phyloP scores from a whole-genome alignment of 2,329 filamentous ascomycete genomes.

The Fusarium torreyae region DNA sequence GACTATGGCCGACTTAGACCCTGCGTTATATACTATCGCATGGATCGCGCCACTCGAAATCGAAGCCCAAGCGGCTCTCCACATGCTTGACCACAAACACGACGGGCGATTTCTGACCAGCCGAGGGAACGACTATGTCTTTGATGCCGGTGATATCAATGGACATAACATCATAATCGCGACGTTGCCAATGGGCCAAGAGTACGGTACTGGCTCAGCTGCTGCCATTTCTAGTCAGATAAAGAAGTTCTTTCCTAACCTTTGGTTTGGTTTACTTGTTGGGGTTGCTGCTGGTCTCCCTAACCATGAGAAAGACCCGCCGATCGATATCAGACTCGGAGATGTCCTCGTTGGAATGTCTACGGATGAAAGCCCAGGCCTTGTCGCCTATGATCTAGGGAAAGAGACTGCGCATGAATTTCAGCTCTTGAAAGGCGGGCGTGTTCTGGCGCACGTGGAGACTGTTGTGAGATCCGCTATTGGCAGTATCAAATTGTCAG shows the following conservation, averaged over 20 bases:
- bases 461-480: constrained; percentile 55
- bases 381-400: constrained; percentile 55
- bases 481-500: constrained; percentile 50
- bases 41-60: constrained; percentile 58
- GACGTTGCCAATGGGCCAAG: constrained; percentile 52
- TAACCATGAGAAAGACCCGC: constrained; percentile 41
- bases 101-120: constrained; percentile 50
- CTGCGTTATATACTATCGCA: constrained; percentile 51
- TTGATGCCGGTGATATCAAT: constrained; percentile 54
- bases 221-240: constrained; percentile 54
- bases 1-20: constrained; percentile 26
- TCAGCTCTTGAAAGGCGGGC: constrained; percentile 46
- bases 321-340: constrained; percentile 56
- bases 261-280: constrained; percentile 57
- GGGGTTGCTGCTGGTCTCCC: constrained; percentile 57
- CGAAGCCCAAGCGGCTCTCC: constrained; percentile 54
- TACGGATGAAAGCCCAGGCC: constrained; percentile 42
- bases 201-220: constrained; percentile 55
- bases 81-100: constrained; percentile 54
- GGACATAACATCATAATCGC: constrained; percentile 57
- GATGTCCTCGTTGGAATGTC: constrained; percentile 55
- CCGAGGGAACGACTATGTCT: constrained; percentile 56
- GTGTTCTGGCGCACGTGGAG: constrained; percentile 50
- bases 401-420: constrained; percentile 53
- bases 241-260: constrained; percentile 55